Conservation (phyloP, 306 rosid genomes). For the Malus domestica region DNA sequence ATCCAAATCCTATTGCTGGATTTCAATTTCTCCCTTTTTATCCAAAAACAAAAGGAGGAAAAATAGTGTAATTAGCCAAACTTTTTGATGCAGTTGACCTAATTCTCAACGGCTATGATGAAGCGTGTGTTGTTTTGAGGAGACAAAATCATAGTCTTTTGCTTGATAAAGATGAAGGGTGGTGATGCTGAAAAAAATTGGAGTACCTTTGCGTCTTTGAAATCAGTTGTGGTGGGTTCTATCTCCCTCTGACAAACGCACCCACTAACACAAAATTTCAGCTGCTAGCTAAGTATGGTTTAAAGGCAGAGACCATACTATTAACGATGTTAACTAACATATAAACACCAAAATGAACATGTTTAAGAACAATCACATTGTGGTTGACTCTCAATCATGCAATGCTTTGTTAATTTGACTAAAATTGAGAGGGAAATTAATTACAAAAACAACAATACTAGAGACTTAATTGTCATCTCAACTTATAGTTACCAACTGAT, state of each 20-base stretch:
- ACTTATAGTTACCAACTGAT: neutral
- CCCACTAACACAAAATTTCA: conserved; percentile 17
- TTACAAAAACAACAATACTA: neutral
- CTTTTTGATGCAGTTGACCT: conserved; percentile 46
- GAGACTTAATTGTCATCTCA: neutral
- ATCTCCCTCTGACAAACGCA: conserved; percentile 25
- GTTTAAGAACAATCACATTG: conserved; percentile 7
- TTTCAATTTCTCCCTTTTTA: conserved; percentile 15
- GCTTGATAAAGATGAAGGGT: conserved; percentile 17
- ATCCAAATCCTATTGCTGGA: conserved; percentile 23
- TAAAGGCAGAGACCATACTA: conserved; percentile 29
- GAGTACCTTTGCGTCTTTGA: conserved; percentile 22
- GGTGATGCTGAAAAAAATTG: conserved; percentile 7
- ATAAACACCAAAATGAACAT: conserved; percentile 35
- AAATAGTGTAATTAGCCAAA: conserved; percentile 1
- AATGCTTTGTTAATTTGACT: neutral
- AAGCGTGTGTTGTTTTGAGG: conserved; percentile 49
- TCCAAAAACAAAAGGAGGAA: neutral
- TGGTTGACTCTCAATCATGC: conserved; percentile 12
- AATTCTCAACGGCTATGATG: conserved; percentile 44
- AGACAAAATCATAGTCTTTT: conserved; percentile 39
- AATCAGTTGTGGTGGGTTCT: conserved; percentile 32
- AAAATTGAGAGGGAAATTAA: neutral
- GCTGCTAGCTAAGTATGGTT: conserved; percentile 18
- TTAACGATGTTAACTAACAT: conserved; percentile 31